Evolutionary conservation across 169 alveolate species (phyloP).

Genomic region (Cryptosporidium ubiquitum): DNA sequence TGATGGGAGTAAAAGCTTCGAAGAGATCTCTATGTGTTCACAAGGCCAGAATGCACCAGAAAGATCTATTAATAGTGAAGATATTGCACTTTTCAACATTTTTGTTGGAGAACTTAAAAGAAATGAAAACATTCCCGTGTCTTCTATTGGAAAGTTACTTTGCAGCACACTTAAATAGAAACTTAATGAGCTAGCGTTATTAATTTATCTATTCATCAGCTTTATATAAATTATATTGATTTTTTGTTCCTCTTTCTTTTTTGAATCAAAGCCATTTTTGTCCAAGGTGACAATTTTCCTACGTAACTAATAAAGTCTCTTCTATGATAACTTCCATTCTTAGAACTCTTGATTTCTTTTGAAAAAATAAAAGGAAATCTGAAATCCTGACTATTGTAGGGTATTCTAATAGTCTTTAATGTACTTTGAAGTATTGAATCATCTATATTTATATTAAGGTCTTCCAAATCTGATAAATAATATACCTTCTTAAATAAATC

Average conservation of each 20-base stretch:
- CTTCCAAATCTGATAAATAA: not conserved
- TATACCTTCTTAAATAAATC: constrained; percentile 42
- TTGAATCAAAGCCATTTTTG: constrained; percentile 18
- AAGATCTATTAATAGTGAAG: constrained; percentile 16
- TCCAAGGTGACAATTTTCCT: constrained; percentile 71
- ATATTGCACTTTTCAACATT: constrained; percentile 60
- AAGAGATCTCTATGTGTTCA: constrained; percentile 1
- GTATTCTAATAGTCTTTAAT: not conserved
- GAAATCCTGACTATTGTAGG: not conserved
- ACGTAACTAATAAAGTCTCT: constrained; percentile 3
- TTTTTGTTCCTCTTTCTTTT: not conserved
- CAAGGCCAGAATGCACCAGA: not conserved
- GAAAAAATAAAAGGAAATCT: constrained; percentile 10
- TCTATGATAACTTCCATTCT: not conserved
- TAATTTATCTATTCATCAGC: not conserved
- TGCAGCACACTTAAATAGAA: constrained; percentile 54
- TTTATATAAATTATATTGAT: not conserved
- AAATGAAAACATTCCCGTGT: constrained; percentile 59
- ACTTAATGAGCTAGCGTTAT: not conserved
- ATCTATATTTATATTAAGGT: not conserved
- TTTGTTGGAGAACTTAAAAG: constrained; percentile 64
- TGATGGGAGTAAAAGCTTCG: constrained; percentile 49
- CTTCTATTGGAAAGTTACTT: constrained; percentile 57
- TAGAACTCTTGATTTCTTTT: not conserved
- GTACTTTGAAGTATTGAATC: not conserved